Evolutionary conservation across 2,329 filamentous ascomycete genomes (phyloP), one percentile per base, ranked within the genome.

Genomic region (Orbilia javanica): DNA sequence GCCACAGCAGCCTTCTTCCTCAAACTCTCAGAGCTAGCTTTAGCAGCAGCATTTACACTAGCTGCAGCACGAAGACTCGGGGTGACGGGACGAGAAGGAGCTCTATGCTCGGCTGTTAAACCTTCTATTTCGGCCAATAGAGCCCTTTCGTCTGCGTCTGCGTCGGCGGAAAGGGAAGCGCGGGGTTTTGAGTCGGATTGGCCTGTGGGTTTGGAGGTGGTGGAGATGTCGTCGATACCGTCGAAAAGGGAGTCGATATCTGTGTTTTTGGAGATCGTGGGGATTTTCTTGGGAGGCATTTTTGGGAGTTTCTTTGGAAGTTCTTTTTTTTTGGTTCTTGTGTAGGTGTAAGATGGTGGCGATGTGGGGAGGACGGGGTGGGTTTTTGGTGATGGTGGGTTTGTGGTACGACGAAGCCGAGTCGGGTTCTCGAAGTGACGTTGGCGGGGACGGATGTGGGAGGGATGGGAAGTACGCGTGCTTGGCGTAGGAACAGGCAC

Each of bases 51-150:
- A 31, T 83, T 83, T 46, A 80, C 70, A 34, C 79, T 78, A 22
- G 67, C 70, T 7, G 69, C 42, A 29, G 66, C 85, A 86, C 53
- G 86, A 86, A 73, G 86, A 87, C 74, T 87, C 44, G 95, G 96
- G 0, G 95, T 98, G 82, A 93, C 91, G 15, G 95, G 93, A 57
- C 94, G 90, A 80, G 90, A 90, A 4, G 79, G 77, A 29, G 86
- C 82, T 34, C 92, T 88, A 82, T 91, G 87, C 83, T 92, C 90
- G 67, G 89, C 88, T 82, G 90, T 93, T 50, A 97, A 89, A 81
- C 91, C 90, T 84, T 96, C 93, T 79, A 98, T 89, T 82, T 97
- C 94, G 79, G 94, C 94, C 44, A 98, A 88, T 73, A 95, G 90
- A 83, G 97, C 94, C 81, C 93, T 88, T 82, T 91, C 88, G 81